phyloP scores from a whole-genome alignment of 805 yeast genomes.

The Pichia ethanolica region DNA sequence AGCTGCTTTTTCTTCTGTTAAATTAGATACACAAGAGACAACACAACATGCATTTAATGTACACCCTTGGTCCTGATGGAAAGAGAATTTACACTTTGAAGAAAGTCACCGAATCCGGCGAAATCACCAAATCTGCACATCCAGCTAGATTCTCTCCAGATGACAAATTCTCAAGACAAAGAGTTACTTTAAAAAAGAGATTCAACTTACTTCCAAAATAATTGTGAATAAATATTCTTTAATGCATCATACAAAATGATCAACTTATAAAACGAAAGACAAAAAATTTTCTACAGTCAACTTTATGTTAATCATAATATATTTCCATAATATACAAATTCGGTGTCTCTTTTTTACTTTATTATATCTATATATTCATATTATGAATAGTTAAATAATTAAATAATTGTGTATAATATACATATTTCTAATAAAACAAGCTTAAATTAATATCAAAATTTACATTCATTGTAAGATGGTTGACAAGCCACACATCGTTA shows the following conservation, averaged over 20 bases:
- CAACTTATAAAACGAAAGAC: too few species aligned
- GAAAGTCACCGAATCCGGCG: constrained; percentile 76
- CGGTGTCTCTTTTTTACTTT: too few species aligned
- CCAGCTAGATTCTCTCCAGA: constrained; percentile 99
- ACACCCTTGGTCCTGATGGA: constrained; percentile 90
- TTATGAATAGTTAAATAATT: too few species aligned
- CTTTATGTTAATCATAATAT: too few species aligned
- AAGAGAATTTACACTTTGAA: constrained; percentile 90
- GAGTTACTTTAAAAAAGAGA: constrained; percentile 96
- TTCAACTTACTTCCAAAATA: constrained; percentile 74
- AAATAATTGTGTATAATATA: neutral
- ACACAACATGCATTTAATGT: constrained; percentile 89
- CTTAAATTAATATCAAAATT: too few species aligned
- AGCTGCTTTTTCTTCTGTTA: too few species aligned
- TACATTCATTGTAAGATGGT: too few species aligned
- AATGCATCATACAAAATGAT: too few species aligned
- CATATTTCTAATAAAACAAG: neutral
- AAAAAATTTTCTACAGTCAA: too few species aligned
- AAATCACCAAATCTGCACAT: constrained; percentile 97
- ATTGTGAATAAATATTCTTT: neutral
- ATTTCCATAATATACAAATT: too few species aligned
- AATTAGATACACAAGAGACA: neutral
- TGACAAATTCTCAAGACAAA: constrained; percentile 97
- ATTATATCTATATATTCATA: too few species aligned
- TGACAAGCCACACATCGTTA: too few species aligned